Conservation (phyloP, 306 rosid species). For the Lathyrus oleraceus region DNA sequence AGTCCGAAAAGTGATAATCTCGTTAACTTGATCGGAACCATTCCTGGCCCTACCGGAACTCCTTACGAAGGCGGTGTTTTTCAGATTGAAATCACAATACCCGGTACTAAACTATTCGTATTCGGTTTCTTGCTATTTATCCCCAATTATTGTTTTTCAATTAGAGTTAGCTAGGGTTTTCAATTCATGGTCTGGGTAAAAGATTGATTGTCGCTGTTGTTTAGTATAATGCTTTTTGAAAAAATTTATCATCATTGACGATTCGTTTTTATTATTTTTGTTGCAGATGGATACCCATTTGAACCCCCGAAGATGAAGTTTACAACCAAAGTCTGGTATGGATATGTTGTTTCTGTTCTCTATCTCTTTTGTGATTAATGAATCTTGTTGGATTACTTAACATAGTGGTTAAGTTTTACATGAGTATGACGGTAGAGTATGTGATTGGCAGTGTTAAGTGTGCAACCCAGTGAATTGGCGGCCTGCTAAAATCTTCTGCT, state of each 20-base stretch:
- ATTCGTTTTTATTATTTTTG: neutral
- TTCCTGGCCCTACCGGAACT: slow-evolving; percentile 83
- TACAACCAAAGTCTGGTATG: slow-evolving; percentile 90
- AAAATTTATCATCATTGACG: neutral
- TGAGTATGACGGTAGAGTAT: no score
- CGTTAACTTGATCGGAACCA: slow-evolving; percentile 64
- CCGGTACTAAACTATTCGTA: slow-evolving; percentile 45
- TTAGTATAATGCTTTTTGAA: neutral
- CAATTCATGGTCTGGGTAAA: neutral
- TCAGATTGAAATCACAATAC: slow-evolving; percentile 85
- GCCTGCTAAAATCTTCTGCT: neutral
- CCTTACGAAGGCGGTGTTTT: slow-evolving; percentile 94
- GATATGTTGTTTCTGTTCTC: neutral
- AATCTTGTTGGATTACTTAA: neutral
- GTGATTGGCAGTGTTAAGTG: neutral
- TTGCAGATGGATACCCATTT: slow-evolving; percentile 94
- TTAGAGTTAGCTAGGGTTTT: slow-evolving; percentile 27
- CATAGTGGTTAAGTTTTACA: no score
- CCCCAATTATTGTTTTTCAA: neutral
- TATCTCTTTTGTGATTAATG: neutral
- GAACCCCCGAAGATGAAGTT: slow-evolving; percentile 98
- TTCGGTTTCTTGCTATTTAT: neutral
- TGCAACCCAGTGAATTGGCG: neutral
- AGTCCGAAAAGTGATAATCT: slow-evolving; percentile 67
- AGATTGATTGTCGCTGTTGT: neutral